Evolutionary conservation across 2,329 filamentous ascomycete genomes (phyloP).

Genomic region (Zasmidium cellare): DNA sequence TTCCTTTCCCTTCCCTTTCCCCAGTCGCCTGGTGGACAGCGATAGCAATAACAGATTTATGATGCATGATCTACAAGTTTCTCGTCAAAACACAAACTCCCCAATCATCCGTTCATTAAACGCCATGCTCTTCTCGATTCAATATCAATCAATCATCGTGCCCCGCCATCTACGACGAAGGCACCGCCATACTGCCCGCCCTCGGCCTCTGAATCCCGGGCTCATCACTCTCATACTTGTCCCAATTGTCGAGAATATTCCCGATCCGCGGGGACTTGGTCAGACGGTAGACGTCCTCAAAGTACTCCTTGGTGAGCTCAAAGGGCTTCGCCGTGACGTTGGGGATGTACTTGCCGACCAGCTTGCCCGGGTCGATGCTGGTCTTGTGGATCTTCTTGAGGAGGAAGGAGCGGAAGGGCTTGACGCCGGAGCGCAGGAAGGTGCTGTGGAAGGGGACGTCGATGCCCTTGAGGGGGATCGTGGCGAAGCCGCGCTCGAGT

Average conservation of each 20-base stretch:
- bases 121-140: slow-evolving; percentile 1
- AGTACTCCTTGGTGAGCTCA: slow-evolving; percentile 96
- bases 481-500: slow-evolving; percentile 92
- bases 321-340: slow-evolving; percentile 97
- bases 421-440: slow-evolving; percentile 95
- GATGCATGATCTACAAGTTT: background rate
- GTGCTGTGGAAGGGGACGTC: slow-evolving; percentile 99
- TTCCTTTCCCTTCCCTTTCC: too few relatives aligned
- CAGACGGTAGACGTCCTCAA: slow-evolving; percentile 95
- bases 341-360: slow-evolving; percentile 98
- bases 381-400: slow-evolving; percentile 99
- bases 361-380: slow-evolving; percentile 92
- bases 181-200: slow-evolving; percentile 29
- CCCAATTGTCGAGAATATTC: slow-evolving; percentile 76
- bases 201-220: slow-evolving; percentile 27
- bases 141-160: background rate
- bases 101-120: background rate
- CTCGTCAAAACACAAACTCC: too few relatives aligned
- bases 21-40: too few relatives aligned
- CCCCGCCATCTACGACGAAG: slow-evolving; percentile 2
- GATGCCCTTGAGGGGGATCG: slow-evolving; percentile 93
- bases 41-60: too few relatives aligned
- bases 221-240: slow-evolving; percentile 50
- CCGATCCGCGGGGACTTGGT: slow-evolving; percentile 80
- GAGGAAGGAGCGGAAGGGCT: slow-evolving; percentile 97